Evolutionary conservation across 129 eudicot species (phyloP).

Genomic region (Escallonia herrerae): DNA sequence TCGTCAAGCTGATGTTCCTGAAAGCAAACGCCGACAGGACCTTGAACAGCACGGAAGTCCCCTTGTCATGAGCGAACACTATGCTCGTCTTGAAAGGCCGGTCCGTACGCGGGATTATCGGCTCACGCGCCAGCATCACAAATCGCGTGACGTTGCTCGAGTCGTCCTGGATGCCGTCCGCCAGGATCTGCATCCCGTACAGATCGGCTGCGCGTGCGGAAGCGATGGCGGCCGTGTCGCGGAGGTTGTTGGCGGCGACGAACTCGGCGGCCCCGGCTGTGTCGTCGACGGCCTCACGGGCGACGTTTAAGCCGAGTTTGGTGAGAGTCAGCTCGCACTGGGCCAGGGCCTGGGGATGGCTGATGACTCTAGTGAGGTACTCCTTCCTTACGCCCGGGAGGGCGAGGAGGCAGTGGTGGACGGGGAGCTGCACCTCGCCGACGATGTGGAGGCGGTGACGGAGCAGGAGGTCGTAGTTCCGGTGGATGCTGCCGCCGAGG

Average conservation of each 20-base stretch:
- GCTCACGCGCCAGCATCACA: conserved; percentile 88
- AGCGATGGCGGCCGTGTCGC: conserved; percentile 87
- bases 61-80: conserved; percentile 79
- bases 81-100: conserved; percentile 94
- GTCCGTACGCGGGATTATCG: conserved; percentile 75
- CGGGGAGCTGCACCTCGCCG: conserved; percentile 80
- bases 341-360: conserved; percentile 86
- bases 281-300: conserved; percentile 85
- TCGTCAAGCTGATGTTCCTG: conserved; percentile 65
- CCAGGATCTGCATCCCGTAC: conserved; percentile 64
- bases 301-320: conserved; percentile 50
- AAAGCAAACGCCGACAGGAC: conserved; percentile 83
- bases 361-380: conserved; percentile 65
- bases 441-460: conserved; percentile 95
- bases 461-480: conserved; percentile 87
- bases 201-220: conserved; percentile 87
- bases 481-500: conserved; percentile 82
- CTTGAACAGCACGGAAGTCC: conserved; percentile 79
- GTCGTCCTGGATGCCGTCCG: conserved; percentile 87
- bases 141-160: conserved; percentile 72
- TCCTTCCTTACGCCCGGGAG: conserved; percentile 76
- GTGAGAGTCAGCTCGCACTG: conserved; percentile 82
- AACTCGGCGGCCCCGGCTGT: conserved; percentile 93
- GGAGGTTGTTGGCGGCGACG: conserved; percentile 53
- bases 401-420: conserved; percentile 78